Evolutionary conservation across 768 basidiomycete genomes (phyloP).

Genomic region (Russula dissimulans): DNA sequence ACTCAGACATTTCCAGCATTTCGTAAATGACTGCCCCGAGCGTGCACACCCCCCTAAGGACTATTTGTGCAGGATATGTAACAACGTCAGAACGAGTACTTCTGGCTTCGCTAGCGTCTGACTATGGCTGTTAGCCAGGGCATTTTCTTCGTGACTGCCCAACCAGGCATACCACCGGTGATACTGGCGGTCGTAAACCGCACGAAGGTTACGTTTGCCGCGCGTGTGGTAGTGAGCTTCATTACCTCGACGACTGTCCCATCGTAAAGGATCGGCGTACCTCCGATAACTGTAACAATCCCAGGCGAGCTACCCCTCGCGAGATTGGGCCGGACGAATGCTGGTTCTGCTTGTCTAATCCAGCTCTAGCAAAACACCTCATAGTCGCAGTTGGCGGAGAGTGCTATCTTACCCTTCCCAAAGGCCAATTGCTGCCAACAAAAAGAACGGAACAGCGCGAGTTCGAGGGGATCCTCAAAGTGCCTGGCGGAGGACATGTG

Average conservation of each 20-base stretch:
- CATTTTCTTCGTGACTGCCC: conserved; percentile 90
- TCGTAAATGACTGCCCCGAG: conserved; percentile 68
- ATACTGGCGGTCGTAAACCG: conserved; percentile 77
- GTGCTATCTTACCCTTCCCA: conserved; percentile 92
- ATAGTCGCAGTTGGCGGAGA: conserved; percentile 91
- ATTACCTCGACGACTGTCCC: conserved; percentile 84
- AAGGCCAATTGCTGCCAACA: conserved; percentile 88
- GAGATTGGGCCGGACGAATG: conserved; percentile 87
- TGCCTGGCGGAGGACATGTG: conserved; percentile 95
- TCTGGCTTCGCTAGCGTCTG: neutral
- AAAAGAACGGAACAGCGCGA: conserved; percentile 41
- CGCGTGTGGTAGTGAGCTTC: conserved; percentile 79
- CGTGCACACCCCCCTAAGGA: conserved; percentile 68
- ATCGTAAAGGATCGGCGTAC: conserved; percentile 47
- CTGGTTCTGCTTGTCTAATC: conserved; percentile 98
- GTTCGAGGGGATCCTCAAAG: conserved; percentile 29
- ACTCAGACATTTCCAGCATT: conserved; percentile 43
- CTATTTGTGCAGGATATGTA: conserved; percentile 83
- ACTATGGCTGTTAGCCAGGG: conserved; percentile 43
- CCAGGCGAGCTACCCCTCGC: conserved; percentile 50
- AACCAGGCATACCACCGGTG: conserved; percentile 62
- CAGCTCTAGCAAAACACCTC: conserved; percentile 86
- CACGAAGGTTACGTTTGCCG: conserved; percentile 83
- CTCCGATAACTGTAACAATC: conserved; percentile 27
- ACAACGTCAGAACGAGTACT: conserved; percentile 39